These are phyloP conservation scores for Dalbergia oliveri DNA, from an alignment of 306 rosid species.

Conservation along the genomic window DNA sequence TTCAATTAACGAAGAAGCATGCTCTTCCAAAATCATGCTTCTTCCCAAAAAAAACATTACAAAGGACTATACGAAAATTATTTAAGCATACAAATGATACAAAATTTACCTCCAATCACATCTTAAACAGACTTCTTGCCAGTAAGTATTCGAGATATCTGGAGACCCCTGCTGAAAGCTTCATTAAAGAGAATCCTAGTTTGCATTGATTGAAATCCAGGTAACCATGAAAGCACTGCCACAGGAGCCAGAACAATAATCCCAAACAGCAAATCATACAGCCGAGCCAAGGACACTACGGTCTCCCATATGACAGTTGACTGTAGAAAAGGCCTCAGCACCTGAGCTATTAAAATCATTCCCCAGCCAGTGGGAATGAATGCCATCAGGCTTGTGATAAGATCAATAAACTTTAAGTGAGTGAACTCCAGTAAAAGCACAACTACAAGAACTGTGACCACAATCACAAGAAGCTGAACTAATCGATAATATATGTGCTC, in stretches of 20 bases:
- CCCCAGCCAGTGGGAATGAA: constrained; percentile 98
- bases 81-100: constrained; percentile 11
- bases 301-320: constrained; percentile 87
- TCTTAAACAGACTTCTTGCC: constrained; percentile 81
- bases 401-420: constrained; percentile 59
- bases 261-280: constrained; percentile 85
- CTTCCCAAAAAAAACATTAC: too few relatives aligned
- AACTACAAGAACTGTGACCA: constrained; percentile 63
- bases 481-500: constrained; percentile 82
- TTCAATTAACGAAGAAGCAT: not conserved
- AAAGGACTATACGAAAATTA: constrained; percentile 3
- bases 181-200: constrained; percentile 94
- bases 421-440: constrained; percentile 71
- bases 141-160: constrained; percentile 84
- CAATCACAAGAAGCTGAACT: constrained; percentile 80
- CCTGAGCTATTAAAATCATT: constrained; percentile 86
- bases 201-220: constrained; percentile 97
- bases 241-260: constrained; percentile 84
- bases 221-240: constrained; percentile 91
- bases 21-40: too few relatives aligned
- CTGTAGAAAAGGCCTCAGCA: constrained; percentile 87
- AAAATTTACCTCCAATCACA: constrained; percentile 59
- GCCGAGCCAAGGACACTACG: constrained; percentile 83
- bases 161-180: constrained; percentile 97
- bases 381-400: constrained; percentile 77